A percentile compares a stretch with the other conserved stretches of the same genome.
These are phyloP conservation scores for Xerocomus brunneocitrinus DNA, from an alignment of 768 basidiomycete species.

Conservation along the genomic window DNA sequence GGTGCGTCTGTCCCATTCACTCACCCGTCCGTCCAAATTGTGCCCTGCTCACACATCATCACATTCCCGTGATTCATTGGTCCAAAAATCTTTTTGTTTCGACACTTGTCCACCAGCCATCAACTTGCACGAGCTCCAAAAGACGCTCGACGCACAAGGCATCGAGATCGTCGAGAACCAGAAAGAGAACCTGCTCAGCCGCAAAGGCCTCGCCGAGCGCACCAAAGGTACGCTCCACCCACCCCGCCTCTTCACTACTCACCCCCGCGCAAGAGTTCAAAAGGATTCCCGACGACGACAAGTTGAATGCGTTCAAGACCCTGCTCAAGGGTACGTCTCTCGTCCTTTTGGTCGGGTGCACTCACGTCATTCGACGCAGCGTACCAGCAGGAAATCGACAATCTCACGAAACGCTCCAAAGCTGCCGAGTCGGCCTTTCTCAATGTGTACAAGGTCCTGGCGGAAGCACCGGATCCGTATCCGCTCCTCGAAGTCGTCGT, in stretches of 20 bases:
- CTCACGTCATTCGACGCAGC: conserved; percentile 40
- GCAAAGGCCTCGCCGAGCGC: conserved; percentile 91
- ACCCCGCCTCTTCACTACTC: not conserved
- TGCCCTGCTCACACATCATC: not conserved
- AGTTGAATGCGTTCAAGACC: conserved; percentile 81
- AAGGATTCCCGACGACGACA: conserved; percentile 88
- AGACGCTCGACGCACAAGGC: conserved; percentile 87
- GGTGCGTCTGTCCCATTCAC: conserved; percentile 40
- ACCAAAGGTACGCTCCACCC: conserved; percentile 69
- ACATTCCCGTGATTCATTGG: too few species aligned
- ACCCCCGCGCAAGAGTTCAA: conserved; percentile 77
- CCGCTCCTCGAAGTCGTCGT: conserved; percentile 94
- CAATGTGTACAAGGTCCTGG: conserved; percentile 93
- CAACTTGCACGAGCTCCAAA: conserved; percentile 86
- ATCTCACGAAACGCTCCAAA: conserved; percentile 88
- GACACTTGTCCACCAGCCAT: conserved; percentile 50
- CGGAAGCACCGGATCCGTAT: conserved; percentile 97
- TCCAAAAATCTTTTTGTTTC: too few species aligned
- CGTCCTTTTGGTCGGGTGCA: not conserved
- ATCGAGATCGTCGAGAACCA: conserved; percentile 97
- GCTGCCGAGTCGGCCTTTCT: conserved; percentile 92
- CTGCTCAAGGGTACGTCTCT: conserved; percentile 70
- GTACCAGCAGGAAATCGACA: conserved; percentile 96
- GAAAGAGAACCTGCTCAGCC: conserved; percentile 92
- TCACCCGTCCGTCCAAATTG: not conserved